These are phyloP conservation scores for Mycena galericulata DNA, from an alignment of 768 basidiomycete genomes.

Conservation along the genomic window DNA sequence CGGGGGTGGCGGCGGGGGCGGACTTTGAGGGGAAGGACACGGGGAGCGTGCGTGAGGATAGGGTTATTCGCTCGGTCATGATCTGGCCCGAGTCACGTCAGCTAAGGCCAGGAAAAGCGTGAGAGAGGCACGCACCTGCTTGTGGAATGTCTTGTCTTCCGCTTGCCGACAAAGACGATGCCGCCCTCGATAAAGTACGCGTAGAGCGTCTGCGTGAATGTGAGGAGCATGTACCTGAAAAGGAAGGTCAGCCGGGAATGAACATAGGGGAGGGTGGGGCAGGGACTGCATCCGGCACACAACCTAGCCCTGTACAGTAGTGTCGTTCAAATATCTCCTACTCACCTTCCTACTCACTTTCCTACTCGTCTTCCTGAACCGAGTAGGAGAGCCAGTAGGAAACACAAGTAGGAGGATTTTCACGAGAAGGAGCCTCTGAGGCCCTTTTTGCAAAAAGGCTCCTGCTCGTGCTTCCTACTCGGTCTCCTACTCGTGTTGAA, in stretches of 20 bases:
- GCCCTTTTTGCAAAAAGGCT: too few relatives aligned
- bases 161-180: conserved; percentile 88
- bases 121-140: conserved; percentile 66
- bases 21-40: conserved; percentile 51
- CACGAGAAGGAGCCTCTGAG: too few relatives aligned
- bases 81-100: conserved; percentile 63
- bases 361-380: too few relatives aligned
- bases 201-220: conserved; percentile 79
- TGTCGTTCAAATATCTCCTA: too few relatives aligned
- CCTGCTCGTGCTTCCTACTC: too few relatives aligned
- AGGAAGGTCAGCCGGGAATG: neutral
- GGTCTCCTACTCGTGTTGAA: too few relatives aligned
- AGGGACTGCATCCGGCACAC: too few relatives aligned
- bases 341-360: too few relatives aligned
- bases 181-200: conserved; percentile 89
- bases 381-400: too few relatives aligned
- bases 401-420: too few relatives aligned
- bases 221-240: conserved; percentile 79
- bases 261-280: too few relatives aligned
- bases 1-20: conserved; percentile 41
- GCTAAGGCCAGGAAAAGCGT: conserved; percentile 46
- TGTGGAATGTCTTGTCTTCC: conserved; percentile 92
- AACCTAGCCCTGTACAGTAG: too few relatives aligned
- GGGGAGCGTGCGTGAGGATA: conserved; percentile 77
- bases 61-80: conserved; percentile 88